These are phyloP conservation scores for Psidium friedrichsthalianum DNA, from an alignment of 345 rosid species.

Conservation along the genomic window DNA sequence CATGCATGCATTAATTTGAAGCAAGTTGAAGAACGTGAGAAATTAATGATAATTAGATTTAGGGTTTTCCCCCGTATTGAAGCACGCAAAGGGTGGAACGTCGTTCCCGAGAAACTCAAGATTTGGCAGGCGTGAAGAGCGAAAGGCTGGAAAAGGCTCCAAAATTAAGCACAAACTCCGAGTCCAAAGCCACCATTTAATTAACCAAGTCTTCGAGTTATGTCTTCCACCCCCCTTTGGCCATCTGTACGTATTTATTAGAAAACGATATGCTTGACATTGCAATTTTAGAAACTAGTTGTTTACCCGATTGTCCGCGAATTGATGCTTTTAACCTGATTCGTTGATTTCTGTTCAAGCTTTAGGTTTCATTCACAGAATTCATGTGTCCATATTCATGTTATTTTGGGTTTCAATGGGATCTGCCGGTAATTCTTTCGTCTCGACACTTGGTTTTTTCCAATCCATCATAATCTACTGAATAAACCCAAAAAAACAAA, in stretches of 20 bases:
- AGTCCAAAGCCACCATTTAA: not conserved
- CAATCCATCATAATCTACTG: not conserved
- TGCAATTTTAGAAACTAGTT: not conserved
- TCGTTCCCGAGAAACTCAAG: not conserved
- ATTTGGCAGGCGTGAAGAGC: not conserved
- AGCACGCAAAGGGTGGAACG: not conserved
- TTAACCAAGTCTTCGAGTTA: not conserved
- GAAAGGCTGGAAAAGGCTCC: not conserved
- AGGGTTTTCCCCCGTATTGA: not conserved
- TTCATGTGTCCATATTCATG: not conserved
- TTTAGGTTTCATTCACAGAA: not conserved
- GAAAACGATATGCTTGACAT: not conserved
- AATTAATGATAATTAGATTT: not conserved
- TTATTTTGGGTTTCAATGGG: not conserved
- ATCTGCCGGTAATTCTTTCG: not conserved
- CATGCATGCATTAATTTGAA: not conserved
- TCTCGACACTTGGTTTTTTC: not conserved
- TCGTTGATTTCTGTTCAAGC: not conserved
- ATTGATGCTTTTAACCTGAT: not conserved
- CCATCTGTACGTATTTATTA: not conserved
- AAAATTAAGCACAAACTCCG: not conserved
- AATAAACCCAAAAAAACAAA: not conserved
- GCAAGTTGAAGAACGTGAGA: not conserved
- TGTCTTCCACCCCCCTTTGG: not conserved
- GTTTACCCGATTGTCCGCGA: rapidly evolving